phyloP scores from a whole-genome alignment of 176 grass and related monocot genomes.

The Coix lacrymajobi region DNA sequence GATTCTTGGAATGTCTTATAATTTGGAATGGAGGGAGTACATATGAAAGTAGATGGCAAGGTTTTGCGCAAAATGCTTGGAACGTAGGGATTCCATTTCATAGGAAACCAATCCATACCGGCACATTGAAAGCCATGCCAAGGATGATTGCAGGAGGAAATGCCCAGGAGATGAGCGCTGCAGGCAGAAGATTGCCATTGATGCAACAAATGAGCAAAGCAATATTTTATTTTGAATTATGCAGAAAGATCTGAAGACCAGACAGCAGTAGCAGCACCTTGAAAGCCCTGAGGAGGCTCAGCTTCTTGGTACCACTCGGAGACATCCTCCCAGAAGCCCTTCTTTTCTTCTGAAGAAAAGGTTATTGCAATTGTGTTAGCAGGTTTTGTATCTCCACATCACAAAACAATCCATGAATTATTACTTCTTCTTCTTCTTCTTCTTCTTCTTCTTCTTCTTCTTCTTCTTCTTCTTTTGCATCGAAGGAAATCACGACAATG shows the following conservation, averaged over 20 bases:
- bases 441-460: background rate
- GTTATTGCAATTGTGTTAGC: background rate
- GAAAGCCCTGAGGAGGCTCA: constrained; percentile 84
- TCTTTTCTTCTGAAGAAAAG: constrained; percentile 47
- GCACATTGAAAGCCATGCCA: constrained; percentile 71
- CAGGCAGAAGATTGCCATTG: constrained; percentile 27
- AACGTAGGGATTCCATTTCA: background rate
- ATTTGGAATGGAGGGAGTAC: too few relatives aligned
- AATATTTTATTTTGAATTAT: background rate
- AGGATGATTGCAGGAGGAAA: constrained; percentile 79
- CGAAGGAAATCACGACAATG: background rate
- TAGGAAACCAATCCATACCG: constrained; percentile 39
- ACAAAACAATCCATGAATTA: constrained; percentile 25
- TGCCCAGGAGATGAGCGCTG: constrained; percentile 85
- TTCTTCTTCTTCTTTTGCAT: background rate
- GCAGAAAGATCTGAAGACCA: background rate
- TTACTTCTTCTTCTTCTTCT: background rate
- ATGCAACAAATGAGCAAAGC: constrained; percentile 18
- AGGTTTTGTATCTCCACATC: constrained; percentile 28
- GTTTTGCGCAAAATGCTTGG: background rate
- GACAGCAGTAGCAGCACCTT: constrained; percentile 42
- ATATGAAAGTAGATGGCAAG: background rate
- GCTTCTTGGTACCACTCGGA: constrained; percentile 69
- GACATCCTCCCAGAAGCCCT: constrained; percentile 62
- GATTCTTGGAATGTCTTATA: too few relatives aligned